A percentile compares a stretch with the other conserved stretches of the same genome.
These are phyloP conservation scores for Nicotiana tabacum DNA, from an alignment of 257 asterid species.

Conservation along the genomic window DNA sequence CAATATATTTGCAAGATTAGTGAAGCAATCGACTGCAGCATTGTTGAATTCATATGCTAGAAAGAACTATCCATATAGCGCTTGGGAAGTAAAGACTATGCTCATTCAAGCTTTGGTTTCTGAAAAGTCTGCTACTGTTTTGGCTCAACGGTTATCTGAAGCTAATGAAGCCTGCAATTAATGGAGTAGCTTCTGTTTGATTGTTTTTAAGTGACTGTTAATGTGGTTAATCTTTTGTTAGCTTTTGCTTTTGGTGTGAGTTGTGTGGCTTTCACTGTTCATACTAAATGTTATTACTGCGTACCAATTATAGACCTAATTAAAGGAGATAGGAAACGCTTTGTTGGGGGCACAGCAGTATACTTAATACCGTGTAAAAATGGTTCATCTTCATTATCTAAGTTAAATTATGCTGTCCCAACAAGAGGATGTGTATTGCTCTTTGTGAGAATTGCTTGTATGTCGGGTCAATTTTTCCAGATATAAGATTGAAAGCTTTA, in stretches of 20 bases:
- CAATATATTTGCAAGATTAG: conserved; percentile 39
- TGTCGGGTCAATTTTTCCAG: conserved; percentile 78
- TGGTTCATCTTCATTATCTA: conserved; percentile 94
- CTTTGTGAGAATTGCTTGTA: conserved; percentile 84
- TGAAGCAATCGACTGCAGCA: conserved; percentile 83
- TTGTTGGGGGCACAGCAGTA: conserved; percentile 98
- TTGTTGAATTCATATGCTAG: conserved; percentile 75
- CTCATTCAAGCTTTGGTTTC: conserved; percentile 71
- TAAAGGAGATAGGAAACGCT: conserved; percentile 25
- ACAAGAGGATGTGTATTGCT: conserved; percentile 89
- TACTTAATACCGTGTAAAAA: conserved; percentile 84
- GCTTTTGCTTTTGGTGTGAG: not conserved
- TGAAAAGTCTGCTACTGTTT: conserved; percentile 51
- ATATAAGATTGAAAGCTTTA: conserved; percentile 81
- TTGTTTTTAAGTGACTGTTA: not conserved
- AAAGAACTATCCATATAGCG: conserved; percentile 58
- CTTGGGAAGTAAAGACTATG: conserved; percentile 89
- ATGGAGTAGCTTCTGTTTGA: not conserved
- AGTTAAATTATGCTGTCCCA: conserved; percentile 85
- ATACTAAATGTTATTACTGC: too few relatives aligned
- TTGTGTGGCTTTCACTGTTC: not conserved
- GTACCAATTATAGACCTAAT: too few relatives aligned
- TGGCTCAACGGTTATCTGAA: conserved; percentile 44
- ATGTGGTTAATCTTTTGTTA: not conserved
- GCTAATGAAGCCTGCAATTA: conserved; percentile 63